Evolutionary conservation across 192 early-diverging fungal species (phyloP), one percentile per base, ranked within the genome.

Genomic region (Podila verticillata): DNA sequence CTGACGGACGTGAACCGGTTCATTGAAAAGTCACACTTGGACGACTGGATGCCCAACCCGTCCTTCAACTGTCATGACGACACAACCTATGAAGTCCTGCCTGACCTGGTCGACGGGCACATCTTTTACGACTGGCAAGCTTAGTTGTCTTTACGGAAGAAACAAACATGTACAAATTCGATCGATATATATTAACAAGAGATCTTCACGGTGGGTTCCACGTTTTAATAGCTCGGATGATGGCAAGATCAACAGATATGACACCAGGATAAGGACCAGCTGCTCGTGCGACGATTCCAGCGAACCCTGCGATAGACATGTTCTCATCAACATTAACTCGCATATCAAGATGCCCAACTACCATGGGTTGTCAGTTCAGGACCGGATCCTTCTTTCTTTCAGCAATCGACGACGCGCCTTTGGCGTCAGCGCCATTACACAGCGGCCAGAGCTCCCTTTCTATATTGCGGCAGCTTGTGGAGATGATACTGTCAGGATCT

Each of bases 401-500:
- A 48, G 32, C 22, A 61, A 49, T 1, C 61, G 60, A 28, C 59
- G 60, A 5, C 10, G 54, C 48, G 66, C 66, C n/a, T 51, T 75
- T 28, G 72, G 84, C 9, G 47, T 83, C 30, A 83, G 84, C 2
- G 84, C 85, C n/a, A 86, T 88, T 15, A 68, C 81, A 9, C 81
- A 89, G 9, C 61, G 83, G 35, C 87, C 87, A 4, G 72, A 83
- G 28, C 62, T 73, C 28, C 83, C 83, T 15, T 62, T 68, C 0
- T 87, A 87, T 71, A 63, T 88, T 35, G 86, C 86, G 5, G 75
- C 87, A 56, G 87, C 80, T 0, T 81, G 87, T 60, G 44, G 65
- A 22, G 87, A 88, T 60, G 84, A 87, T 26, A 75, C 77, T 24
- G 87, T 88, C 1, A 57, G 87, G 15, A 82, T 88, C 31, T 87